These are phyloP conservation scores for Dioszegia aurantiaca DNA, from an alignment of 768 basidiomycete genomes.

Conservation along the genomic window DNA sequence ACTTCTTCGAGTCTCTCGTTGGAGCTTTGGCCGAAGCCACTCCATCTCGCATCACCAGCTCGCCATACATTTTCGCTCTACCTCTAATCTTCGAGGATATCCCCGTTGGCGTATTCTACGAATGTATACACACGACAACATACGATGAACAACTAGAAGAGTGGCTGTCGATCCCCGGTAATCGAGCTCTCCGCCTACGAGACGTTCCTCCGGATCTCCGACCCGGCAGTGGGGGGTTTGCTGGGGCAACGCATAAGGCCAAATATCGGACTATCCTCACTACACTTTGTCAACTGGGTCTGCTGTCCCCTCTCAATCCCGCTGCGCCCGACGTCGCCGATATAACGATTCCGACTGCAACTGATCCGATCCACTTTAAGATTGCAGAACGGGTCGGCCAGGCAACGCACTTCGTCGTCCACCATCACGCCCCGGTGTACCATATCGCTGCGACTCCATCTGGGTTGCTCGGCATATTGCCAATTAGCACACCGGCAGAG, in stretches of 20 bases:
- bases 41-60: constrained; percentile 58
- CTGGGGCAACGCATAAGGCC: constrained; percentile 61
- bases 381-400: constrained; percentile 41
- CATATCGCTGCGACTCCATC: constrained; percentile 61
- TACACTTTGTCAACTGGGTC: constrained; percentile 60
- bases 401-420: constrained; percentile 67
- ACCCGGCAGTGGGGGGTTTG: constrained; percentile 59
- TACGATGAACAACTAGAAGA: constrained; percentile 62
- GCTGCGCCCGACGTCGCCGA: constrained; percentile 56
- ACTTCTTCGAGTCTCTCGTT: constrained; percentile 30
- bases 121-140: constrained; percentile 61
- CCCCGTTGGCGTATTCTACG: constrained; percentile 65
- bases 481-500: constrained; percentile 52
- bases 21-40: constrained; percentile 28
- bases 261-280: constrained; percentile 65
- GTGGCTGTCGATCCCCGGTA: constrained; percentile 58
- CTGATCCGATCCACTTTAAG: constrained; percentile 17
- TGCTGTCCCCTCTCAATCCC: constrained; percentile 62
- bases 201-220: constrained; percentile 60
- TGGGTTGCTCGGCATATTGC: constrained; percentile 60
- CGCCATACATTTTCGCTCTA: constrained; percentile 62
- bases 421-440: constrained; percentile 60
- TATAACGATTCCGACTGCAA: constrained; percentile 37
- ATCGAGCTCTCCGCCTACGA: constrained; percentile 58
- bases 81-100: constrained; percentile 65